Conservation (phyloP, 106 monocot genomes). For the Allium sativum region DNA sequence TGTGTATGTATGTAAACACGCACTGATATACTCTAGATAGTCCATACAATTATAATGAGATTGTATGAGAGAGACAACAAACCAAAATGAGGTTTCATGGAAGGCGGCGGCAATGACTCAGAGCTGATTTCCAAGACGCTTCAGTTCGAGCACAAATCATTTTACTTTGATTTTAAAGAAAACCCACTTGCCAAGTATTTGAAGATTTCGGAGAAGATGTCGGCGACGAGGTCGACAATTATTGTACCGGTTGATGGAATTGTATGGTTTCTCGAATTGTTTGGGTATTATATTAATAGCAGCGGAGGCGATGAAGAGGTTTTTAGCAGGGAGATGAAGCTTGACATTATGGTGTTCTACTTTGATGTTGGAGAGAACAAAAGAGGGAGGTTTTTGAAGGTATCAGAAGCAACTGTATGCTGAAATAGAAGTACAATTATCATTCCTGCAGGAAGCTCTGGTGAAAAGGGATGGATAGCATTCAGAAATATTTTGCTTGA, state of each 20-base stretch:
- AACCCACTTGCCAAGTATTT: conserved; percentile 72
- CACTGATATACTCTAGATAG: too few species aligned
- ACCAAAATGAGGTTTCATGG: neutral
- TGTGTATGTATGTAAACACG: too few species aligned
- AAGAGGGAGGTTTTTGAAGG: conserved; percentile 89
- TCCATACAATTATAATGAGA: too few species aligned
- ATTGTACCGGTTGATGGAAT: conserved; percentile 69
- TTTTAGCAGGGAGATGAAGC: conserved; percentile 75
- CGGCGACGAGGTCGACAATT: conserved; percentile 79
- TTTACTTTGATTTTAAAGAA: conserved; percentile 95
- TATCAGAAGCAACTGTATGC: conserved; percentile 63
- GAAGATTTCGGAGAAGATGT: conserved; percentile 95
- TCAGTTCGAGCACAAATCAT: conserved; percentile 89
- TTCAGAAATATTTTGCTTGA: conserved; percentile 63
- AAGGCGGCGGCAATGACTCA: conserved; percentile 36
- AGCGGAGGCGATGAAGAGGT: conserved; percentile 39
- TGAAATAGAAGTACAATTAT: conserved; percentile 69
- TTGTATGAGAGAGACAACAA: too few species aligned
- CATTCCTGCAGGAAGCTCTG: conserved; percentile 70
- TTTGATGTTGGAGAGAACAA: conserved; percentile 86
- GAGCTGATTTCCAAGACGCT: conserved; percentile 76
- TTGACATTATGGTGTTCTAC: conserved; percentile 87
- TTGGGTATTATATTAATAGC: conserved; percentile 46
- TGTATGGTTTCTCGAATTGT: conserved; percentile 68
- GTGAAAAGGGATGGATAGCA: conserved; percentile 61